Base-by-base conservation (phyloP, 2,329 filamentous ascomycete species). In the Blumeria hordei region DNA sequence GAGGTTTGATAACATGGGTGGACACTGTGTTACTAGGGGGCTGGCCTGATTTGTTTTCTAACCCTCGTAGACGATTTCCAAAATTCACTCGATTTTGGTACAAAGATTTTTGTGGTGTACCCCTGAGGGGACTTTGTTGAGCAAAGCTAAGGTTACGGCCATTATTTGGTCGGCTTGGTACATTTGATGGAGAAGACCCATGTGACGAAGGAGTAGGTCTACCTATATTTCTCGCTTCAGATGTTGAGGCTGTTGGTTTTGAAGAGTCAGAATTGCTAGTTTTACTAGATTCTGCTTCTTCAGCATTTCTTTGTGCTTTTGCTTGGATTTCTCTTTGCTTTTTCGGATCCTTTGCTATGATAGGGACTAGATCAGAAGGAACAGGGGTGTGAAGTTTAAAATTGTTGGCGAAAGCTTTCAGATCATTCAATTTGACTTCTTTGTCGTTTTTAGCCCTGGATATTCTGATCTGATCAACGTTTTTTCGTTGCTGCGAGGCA, bases 301-400 rank as follows among this genome's bases (percentile, higher is more conserved):
- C 80, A 2, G 80, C 81, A 60, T 90, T 83, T 64, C 80, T 78
- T 58, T 85, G 79, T 1, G 87, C 87, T 67, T 88, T 93, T 62
- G 88, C 83, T 64, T 94, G 83, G 59, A 98, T 96, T 64, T 88
- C 80, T 63, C 88, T 81, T 68, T 96, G 92, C 70, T 95, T 98
- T 49, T 73, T 76, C n/a, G 88, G 88, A 65, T 98, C 92, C 67
- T 96, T 98, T 57, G 92, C 90, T 58, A 98, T 83, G 60, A 98
- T 98, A 1, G 86, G 83, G 33, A 98, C 88, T 37, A 98, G 70
- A 67, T 98, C 92, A 54, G 78, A 81, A 1, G 92, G 92, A 10
- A 98, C 88, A 6, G 88, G 88, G 2, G 90, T 95, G 53, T 85
- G 83, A 16, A 98, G 76, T 70, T 96, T 96, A 74, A 98, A 98